These are phyloP conservation scores for Sclerotinia trifoliorum DNA, from an alignment of 2,329 filamentous ascomycete species.

Conservation along the genomic window DNA sequence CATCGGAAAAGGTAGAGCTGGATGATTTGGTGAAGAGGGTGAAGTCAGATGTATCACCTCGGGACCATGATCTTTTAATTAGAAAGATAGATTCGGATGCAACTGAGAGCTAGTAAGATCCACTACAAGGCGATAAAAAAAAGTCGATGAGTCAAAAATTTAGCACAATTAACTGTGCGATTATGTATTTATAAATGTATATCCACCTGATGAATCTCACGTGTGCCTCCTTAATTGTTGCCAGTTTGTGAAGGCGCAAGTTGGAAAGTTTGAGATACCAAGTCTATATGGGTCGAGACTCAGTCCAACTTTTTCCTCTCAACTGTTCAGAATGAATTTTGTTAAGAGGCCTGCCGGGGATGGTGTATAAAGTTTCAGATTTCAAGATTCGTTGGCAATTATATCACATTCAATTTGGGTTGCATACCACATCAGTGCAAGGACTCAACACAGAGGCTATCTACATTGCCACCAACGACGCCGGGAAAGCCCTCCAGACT, in stretches of 20 bases:
- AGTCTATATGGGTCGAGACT: neutral
- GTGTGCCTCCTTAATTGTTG: neutral
- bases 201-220: neutral
- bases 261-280: neutral
- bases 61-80: neutral
- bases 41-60: neutral
- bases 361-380: no score
- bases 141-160: neutral
- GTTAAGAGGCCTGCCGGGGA: no score
- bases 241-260: neutral
- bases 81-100: neutral
- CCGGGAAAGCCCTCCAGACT: no score
- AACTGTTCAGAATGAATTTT: neutral
- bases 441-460: neutral
- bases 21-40: neutral
- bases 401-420: no score
- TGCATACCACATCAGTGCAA: no score
- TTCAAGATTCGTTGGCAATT: no score
- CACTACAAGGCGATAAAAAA: neutral
- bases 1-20: neutral
- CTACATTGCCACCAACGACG: neutral
- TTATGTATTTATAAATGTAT: neutral
- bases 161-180: neutral
- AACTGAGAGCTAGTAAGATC: no score
- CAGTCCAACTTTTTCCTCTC: fast-evolving